Base-by-base conservation (phyloP, 2,329 filamentous ascomycete species). In the Diaporthe helianthi region DNA sequence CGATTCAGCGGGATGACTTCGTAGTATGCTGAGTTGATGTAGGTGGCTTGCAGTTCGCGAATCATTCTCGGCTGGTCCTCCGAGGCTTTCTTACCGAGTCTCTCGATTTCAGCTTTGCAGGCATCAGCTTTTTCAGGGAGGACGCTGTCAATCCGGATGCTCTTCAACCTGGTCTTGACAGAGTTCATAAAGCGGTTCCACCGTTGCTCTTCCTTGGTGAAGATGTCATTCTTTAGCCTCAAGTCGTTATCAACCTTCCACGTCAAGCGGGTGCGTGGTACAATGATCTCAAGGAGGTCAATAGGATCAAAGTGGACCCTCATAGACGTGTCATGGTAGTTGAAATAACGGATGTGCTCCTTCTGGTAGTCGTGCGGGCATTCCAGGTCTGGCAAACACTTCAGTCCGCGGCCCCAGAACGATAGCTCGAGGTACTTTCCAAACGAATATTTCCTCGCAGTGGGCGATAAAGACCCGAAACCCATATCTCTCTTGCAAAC, bases 231-330 rank as follows among this genome's bases (percentile, higher is more conserved):
- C 79, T 97, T 97, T 75, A 99, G 86, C 73, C 87, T 92, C 60
- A 99, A 82, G 77, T 99, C 96, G 72, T 97, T 92, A 74, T 97
- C 95, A 31, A 99, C 96, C 79, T 98, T 98, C 95, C 97, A 99
- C 0, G 95, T 98, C 64, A 99, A 92, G 67, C 93, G 89, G 31
- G 94, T 89, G 68, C 94, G 88, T 1, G 96, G 96, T 2, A 98
- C 96, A 65, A 97, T 91, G 70, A 99, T 94, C 78, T 99, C 97
- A 46, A 98, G 90, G 9, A 99, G 87, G 73, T 96, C 93, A 69
- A 99, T 94, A 0, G 92, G 88, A 75, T 98, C 96, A 80, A 97
- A 97, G 77, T 98, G 95, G 68, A 99, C 91, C 26, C 94, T 89
- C 52, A 99, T 86, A 9, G 93, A 92, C 65, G 94, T 89, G 76